Evolutionary conservation across 306 rosid genomes (phyloP).

Genomic region (Acacia acuminata): DNA sequence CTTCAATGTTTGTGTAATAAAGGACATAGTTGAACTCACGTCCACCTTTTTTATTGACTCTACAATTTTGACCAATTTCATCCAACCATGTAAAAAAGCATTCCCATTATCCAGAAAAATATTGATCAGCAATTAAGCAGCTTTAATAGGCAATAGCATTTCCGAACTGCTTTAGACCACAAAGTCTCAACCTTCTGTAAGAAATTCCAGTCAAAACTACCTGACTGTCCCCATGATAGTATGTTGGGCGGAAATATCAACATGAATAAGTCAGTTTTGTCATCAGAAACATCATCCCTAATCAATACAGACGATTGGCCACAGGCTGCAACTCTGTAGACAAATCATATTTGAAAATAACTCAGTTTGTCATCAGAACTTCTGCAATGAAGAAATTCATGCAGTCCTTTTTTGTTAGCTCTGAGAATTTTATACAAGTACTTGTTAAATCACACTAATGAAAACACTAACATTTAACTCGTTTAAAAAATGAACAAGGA

Average conservation of each 20-base stretch:
- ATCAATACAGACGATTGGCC: neutral
- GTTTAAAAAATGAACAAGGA: too few relatives aligned
- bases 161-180: neutral
- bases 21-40: neutral
- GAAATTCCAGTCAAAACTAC: neutral
- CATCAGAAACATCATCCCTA: neutral
- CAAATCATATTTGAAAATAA: neutral
- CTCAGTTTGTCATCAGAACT: too few relatives aligned
- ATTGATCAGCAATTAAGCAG: neutral
- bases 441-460: too few relatives aligned
- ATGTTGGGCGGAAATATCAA: neutral
- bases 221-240: neutral
- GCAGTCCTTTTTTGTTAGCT: too few relatives aligned
- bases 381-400: too few relatives aligned
- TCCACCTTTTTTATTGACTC: neutral
- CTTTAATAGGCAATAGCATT: neutral
- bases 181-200: neutral
- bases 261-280: too few relatives aligned
- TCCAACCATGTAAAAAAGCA: neutral
- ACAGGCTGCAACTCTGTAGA: neutral
- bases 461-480: too few relatives aligned
- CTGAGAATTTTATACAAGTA: too few relatives aligned
- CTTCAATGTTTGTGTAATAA: neutral
- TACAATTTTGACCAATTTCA: neutral
- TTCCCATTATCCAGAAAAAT: slow-evolving; percentile 5